phyloP scores from a whole-genome alignment of 2,329 filamentous ascomycete species.

The Curvularia sp. region DNA sequence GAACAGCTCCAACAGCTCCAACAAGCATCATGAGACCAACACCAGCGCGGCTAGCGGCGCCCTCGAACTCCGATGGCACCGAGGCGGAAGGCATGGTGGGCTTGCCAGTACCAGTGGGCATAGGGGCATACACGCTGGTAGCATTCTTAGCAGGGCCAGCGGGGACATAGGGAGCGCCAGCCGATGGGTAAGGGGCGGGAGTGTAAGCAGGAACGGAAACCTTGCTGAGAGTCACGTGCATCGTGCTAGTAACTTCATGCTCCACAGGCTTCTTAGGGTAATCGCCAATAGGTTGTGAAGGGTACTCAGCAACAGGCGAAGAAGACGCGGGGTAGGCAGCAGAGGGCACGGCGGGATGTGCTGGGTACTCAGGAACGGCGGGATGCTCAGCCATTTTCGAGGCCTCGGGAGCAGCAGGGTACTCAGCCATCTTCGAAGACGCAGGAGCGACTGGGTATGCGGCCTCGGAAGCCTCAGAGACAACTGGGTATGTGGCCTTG shows the following conservation, averaged over 20 bases:
- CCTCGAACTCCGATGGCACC: constrained; percentile 31
- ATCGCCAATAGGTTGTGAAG: constrained; percentile 10
- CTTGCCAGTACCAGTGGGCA: constrained; percentile 25
- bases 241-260: constrained; percentile 11
- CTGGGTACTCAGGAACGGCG: constrained; percentile 12
- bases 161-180: constrained; percentile 15
- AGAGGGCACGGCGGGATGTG: not conserved
- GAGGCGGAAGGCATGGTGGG: constrained; percentile 23
- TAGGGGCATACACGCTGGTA: constrained; percentile 19
- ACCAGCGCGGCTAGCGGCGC: constrained; percentile 35
- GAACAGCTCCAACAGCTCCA: constrained; percentile 29
- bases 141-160: constrained; percentile 16
- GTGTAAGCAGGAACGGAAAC: constrained; percentile 25
- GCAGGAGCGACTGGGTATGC: constrained; percentile 1
- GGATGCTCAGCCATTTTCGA: constrained; percentile 11
- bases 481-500: constrained; percentile 12
- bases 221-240: constrained; percentile 35
- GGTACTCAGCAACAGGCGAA: constrained; percentile 3
- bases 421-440: constrained; percentile 2
- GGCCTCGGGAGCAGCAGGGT: constrained; percentile 6
- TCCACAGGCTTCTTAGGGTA: constrained; percentile 28
- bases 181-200: constrained; percentile 20
- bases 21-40: constrained; percentile 30
- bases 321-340: not conserved
- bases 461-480: constrained; percentile 5